Base-by-base conservation (phyloP, 192 early-diverging fungal genomes). In the Coemansia sp. region DNA sequence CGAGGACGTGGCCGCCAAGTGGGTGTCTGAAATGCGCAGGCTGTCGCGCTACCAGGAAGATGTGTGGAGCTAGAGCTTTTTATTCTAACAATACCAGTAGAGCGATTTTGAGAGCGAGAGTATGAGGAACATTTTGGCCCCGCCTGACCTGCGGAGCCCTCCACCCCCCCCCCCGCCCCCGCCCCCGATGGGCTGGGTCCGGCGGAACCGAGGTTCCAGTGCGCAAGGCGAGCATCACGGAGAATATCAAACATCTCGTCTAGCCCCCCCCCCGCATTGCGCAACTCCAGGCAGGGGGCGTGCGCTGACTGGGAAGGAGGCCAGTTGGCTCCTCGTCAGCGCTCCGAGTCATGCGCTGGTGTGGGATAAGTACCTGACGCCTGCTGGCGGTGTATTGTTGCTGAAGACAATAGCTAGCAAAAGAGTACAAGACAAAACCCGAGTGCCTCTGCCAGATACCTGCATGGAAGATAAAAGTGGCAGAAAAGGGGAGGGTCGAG, bases 31-130 rank as follows among this genome's bases (percentile, higher is more conserved):
- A 62, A 82, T 99, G 73, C 88, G 91, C 61, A 84, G 73, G 31
- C 69, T 85, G 59, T 90, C 90, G 23, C 89, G 92, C 33, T 99
- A 96, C 71, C 91, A 92, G 66, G 97, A 97, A 72, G 97, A 97
- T 84, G 93, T 97, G 14, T 97, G 96, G 96, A 84, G 85, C 61
- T 90, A 87, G 75, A 88, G 74, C n/a, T n/a, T 31, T 31, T 31
- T 31, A 31, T 31, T 31, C 1, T 1, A 31, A 31, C 4, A 31
- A 31, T 31, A n/a, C 40, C 45, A 62, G 28, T 43, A 62, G 11
- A 46, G 23, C 13, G 61, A 62, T 18, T 62, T 62, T 13, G 61
- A 46, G 2, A 46, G 18, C 26, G 31, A 0, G 18, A 59, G 35
- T 24, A 39, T 50, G 5, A 34, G 43, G 43, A 59, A 31, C 0